phyloP scores from a whole-genome alignment of 2,329 filamentous ascomycete genomes.

The Pezicula neosporulosa region DNA sequence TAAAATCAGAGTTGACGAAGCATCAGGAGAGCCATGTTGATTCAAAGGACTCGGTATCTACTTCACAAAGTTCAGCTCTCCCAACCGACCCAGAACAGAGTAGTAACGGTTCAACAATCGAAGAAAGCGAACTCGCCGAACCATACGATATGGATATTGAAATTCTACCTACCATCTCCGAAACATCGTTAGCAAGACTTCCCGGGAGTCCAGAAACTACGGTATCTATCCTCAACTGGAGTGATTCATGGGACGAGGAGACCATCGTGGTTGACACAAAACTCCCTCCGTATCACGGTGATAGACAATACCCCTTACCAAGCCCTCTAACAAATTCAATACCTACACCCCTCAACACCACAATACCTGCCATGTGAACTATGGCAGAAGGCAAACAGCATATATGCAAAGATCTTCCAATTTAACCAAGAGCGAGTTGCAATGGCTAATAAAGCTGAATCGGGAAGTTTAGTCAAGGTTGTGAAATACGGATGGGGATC shows the following conservation, averaged over 20 bases:
- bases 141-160: background rate
- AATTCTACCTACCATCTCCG: background rate
- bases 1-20: background rate
- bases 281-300: background rate
- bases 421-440: slow-evolving; percentile 1
- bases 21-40: background rate
- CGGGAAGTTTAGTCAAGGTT: slow-evolving; percentile 7
- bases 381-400: slow-evolving; percentile 11
- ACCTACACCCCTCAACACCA: slow-evolving; percentile 1
- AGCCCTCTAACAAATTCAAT: slow-evolving; percentile 1
- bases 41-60: background rate
- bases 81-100: background rate
- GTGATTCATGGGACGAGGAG: background rate
- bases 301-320: background rate
- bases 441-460: slow-evolving; percentile 1
- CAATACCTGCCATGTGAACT: slow-evolving; percentile 4
- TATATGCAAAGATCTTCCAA: slow-evolving; percentile 11
- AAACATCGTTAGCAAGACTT: background rate
- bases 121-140: background rate
- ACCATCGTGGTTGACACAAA: background rate
- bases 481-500: slow-evolving; percentile 11
- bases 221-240: background rate
- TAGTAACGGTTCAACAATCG: background rate
- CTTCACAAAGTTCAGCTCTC: background rate
- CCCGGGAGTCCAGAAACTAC: background rate